A percentile compares a stretch with the other conserved stretches of the same genome.
Conservation (phyloP, 331 rosid species). For the Telfairia occidentalis region DNA sequence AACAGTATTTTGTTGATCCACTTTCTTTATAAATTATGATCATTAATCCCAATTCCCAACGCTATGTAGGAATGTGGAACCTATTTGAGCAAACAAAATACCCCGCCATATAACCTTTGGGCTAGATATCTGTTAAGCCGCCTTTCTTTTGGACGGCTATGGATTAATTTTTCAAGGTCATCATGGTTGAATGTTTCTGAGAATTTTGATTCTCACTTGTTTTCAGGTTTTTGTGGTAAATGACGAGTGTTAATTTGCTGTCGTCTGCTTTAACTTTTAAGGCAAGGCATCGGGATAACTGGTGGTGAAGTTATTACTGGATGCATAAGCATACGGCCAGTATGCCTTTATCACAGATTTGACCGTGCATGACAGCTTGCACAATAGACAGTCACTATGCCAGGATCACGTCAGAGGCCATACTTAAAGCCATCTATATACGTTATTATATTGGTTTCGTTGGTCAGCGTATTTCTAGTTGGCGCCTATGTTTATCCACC, state of each 20-base stretch:
- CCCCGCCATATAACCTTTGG: not conserved
- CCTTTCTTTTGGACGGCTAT: not conserved
- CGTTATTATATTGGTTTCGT: slow-evolving; percentile 64
- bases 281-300: not conserved
- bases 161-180: not conserved
- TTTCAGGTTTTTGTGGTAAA: not conserved
- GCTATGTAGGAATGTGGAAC: not conserved
- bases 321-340: not conserved
- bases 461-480: slow-evolving; percentile 58
- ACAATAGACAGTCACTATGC: slow-evolving; percentile 8
- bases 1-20: not conserved
- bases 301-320: not conserved
- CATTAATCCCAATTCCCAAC: not conserved
- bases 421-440: slow-evolving; percentile 33
- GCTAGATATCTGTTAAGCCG: not conserved
- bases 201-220: not conserved
- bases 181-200: not conserved
- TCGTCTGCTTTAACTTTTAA: not conserved
- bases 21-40: not conserved
- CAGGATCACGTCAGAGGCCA: slow-evolving; percentile 8
- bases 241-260: not conserved
- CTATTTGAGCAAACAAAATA: not conserved
- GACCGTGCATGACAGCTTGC: slow-evolving; percentile 4
- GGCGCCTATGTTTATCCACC: slow-evolving; percentile 78
- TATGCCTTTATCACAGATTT: not conserved